Percentiles rank a stretch among this genome's conserved stretches.
Evolutionary conservation across 2,329 filamentous ascomycete species (phyloP).

Genomic region (Trichophyton benhamiae): DNA sequence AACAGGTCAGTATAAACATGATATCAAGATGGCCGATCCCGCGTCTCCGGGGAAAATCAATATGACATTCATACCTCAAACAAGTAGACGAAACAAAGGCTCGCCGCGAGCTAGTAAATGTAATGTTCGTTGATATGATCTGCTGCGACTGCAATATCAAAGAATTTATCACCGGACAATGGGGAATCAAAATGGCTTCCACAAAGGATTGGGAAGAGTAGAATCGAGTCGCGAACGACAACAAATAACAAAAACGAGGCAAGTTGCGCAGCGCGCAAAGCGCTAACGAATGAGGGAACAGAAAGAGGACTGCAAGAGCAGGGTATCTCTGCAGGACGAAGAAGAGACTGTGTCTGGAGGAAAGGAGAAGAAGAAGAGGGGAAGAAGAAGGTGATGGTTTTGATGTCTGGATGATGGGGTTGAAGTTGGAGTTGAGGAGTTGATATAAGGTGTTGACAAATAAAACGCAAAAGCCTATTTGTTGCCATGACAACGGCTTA

Average conservation of each 20-base stretch:
- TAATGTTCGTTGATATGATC: not conserved
- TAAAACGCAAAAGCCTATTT: not conserved
- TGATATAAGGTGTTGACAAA: slow-evolving; percentile 5
- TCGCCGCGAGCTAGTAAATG: not conserved
- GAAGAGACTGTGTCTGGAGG: slow-evolving; percentile 10
- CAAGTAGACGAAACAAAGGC: not conserved
- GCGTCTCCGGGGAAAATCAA: not conserved
- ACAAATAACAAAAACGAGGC: slow-evolving; percentile 6
- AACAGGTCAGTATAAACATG: not conserved
- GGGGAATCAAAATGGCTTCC: slow-evolving; percentile 1
- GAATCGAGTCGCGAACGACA: slow-evolving; percentile 2
- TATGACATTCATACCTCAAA: not conserved
- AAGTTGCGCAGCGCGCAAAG: slow-evolving; percentile 2
- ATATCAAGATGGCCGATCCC: not conserved
- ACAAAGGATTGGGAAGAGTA: not conserved
- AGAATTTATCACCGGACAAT: slow-evolving; percentile 7
- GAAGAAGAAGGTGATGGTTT: not conserved
- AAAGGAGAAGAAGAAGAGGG: slow-evolving; percentile 6
- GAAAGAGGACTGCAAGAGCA: slow-evolving; percentile 10
- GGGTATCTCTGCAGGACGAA: slow-evolving; percentile 1
- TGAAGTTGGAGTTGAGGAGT: slow-evolving; percentile 4
- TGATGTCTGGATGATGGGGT: not conserved
- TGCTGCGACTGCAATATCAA: not conserved
- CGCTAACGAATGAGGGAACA: slow-evolving; percentile 11
- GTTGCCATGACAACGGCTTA: slow-evolving; percentile 4